Conservation (phyloP, 23 red algal genomes). For the Gracilaria gracilis region DNA sequence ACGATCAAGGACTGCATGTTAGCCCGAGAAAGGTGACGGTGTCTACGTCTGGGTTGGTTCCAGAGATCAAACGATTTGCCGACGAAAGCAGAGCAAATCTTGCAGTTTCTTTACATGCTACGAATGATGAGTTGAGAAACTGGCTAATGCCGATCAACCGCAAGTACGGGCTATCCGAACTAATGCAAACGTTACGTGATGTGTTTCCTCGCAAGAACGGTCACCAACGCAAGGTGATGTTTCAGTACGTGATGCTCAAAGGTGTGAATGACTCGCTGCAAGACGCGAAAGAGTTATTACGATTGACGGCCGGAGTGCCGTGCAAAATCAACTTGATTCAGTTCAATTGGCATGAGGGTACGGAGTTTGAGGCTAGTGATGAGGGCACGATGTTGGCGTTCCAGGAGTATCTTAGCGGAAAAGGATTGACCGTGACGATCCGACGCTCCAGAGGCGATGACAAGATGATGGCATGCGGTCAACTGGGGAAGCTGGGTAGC, state of each 20-base stretch:
- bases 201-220: conserved; percentile 73
- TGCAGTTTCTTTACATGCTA: conserved; percentile 93
- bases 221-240: conserved; percentile 83
- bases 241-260: conserved; percentile 94
- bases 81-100: conserved; percentile 81
- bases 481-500: conserved; percentile 78
- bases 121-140: conserved; percentile 85
- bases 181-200: conserved; percentile 82
- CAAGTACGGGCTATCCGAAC: conserved; percentile 84
- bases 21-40: conserved; percentile 97
- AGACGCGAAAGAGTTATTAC: conserved; percentile 86
- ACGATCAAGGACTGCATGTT: conserved; percentile 79
- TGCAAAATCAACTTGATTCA: conserved; percentile 99
- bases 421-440: conserved; percentile 88
- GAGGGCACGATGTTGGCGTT: conserved; percentile 74
- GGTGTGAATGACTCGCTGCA: conserved; percentile 91
- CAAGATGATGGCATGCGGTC: conserved; percentile 99
- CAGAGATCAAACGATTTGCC: conserved; percentile 89
- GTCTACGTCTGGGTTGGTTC: conserved; percentile 93
- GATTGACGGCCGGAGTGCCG: conserved; percentile 79
- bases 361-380: conserved; percentile 74
- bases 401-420: conserved; percentile 71
- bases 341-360: conserved; percentile 93
- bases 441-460: conserved; percentile 89
- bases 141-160: conserved; percentile 99